Evolutionary conservation across 768 basidiomycete genomes (phyloP).

Genomic region (Xerocomus potaroensis): DNA sequence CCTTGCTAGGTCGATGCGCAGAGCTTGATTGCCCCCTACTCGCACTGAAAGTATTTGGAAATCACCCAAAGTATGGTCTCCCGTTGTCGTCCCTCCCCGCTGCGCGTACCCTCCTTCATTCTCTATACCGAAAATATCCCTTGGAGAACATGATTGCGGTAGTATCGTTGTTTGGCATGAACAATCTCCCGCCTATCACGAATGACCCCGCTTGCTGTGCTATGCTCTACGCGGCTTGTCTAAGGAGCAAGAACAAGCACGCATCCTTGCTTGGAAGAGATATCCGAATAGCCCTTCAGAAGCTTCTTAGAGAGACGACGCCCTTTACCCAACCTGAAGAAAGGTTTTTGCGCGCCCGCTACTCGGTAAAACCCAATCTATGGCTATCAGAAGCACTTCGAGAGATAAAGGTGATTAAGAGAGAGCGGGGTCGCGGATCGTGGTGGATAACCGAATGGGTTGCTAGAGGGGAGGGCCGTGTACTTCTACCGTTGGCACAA

Average conservation of each 20-base stretch:
- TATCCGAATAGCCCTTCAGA: conserved; percentile 40
- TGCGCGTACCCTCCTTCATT: conserved; percentile 55
- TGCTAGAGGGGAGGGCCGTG: conserved; percentile 19
- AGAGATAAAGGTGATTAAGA: conserved; percentile 34
- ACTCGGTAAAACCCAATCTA: conserved; percentile 31
- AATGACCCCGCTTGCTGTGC: conserved; percentile 55
- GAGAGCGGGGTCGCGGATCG: conserved; percentile 24
- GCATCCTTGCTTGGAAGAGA: conserved; percentile 38
- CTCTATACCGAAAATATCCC: conserved; percentile 45
- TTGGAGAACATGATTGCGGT: conserved; percentile 47
- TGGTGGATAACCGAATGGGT: conserved; percentile 28
- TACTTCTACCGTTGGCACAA: conserved; percentile 14
- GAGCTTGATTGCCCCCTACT: conserved; percentile 52
- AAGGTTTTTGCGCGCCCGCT: conserved; percentile 17
- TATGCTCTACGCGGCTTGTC: conserved; percentile 54
- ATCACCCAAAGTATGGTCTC: conserved; percentile 60
- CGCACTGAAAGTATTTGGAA: conserved; percentile 56
- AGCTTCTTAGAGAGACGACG: conserved; percentile 22
- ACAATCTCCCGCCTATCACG: conserved; percentile 49
- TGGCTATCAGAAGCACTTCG: conserved; percentile 37
- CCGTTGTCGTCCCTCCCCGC: conserved; percentile 43
- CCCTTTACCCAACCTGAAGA: conserved; percentile 20
- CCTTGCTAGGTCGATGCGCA: conserved; percentile 52
- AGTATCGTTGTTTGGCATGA: conserved; percentile 50
- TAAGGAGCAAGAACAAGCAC: conserved; percentile 40